Conservation (phyloP, 129 eudicot species). For the Dittrichia graveolens region DNA sequence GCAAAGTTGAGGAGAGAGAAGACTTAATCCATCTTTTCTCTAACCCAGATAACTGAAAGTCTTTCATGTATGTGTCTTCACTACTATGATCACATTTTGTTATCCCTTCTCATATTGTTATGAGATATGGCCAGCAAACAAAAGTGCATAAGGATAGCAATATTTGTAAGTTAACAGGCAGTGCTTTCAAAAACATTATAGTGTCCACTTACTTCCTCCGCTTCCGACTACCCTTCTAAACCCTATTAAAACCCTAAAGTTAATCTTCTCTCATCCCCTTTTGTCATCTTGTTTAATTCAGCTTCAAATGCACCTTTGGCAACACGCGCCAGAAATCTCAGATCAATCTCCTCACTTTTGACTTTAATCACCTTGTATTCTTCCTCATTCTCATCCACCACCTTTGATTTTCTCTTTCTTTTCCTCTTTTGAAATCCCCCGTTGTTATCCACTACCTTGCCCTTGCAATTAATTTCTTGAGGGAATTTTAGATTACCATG, state of each 20-base stretch:
- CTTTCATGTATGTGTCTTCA: too few species aligned
- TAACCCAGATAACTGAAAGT: too few species aligned
- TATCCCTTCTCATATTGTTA: too few species aligned
- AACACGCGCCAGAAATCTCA: conserved; percentile 9
- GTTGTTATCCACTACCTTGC: neutral
- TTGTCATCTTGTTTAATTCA: conserved; percentile 6
- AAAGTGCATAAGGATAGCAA: conserved; percentile 28
- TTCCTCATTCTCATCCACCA: neutral
- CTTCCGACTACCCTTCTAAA: conserved; percentile 35
- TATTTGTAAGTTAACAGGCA: conserved; percentile 26
- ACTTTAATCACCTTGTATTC: conserved; percentile 12
- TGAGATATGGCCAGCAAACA: conserved; percentile 5
- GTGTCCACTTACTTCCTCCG: conserved; percentile 35
- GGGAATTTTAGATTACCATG: conserved; percentile 3
- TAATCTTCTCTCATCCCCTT: conserved; percentile 28
- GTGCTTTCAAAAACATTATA: conserved; percentile 6
- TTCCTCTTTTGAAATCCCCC: neutral
- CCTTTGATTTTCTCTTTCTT: conserved; percentile 23
- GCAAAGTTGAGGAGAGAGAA: too few species aligned
- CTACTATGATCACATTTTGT: too few species aligned
- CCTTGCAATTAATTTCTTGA: neutral
- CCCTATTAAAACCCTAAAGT: conserved; percentile 20
- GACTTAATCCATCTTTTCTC: too few species aligned
- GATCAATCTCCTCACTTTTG: conserved; percentile 9
- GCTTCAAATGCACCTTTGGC: conserved; percentile 13